Evolutionary conservation across 2,329 filamentous ascomycete species (phyloP).

Genomic region (Penicillium sp.): DNA sequence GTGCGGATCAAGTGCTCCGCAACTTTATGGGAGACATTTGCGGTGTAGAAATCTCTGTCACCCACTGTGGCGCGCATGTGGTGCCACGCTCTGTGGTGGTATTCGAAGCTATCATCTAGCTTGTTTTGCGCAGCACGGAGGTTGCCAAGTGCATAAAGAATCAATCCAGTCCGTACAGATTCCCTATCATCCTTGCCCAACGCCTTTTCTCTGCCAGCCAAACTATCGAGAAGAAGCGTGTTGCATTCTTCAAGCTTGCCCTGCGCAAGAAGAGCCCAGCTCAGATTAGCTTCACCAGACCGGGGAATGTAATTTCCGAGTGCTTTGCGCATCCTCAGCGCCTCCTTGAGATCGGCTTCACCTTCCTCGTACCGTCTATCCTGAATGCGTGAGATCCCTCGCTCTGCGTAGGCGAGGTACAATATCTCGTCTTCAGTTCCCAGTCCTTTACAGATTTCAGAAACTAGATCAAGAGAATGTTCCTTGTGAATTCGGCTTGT

Average conservation of each 20-base stretch:
- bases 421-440: too few relatives aligned
- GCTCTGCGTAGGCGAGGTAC: too few relatives aligned
- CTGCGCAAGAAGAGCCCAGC: not conserved
- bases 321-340: not conserved
- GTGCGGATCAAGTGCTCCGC: constrained; percentile 22
- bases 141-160: constrained; percentile 5
- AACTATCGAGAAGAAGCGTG: constrained; percentile 19
- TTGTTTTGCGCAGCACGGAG: not conserved
- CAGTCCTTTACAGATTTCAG: constrained; percentile 15
- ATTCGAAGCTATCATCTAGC: constrained; percentile 18
- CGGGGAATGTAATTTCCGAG: not conserved
- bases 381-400: not conserved
- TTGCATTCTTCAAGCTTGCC: constrained; percentile 15
- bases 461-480: constrained; percentile 18
- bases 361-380: not conserved
- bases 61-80: constrained; percentile 23
- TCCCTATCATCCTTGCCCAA: constrained; percentile 20
- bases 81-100: constrained; percentile 19
- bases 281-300: not conserved
- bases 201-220: constrained; percentile 19
- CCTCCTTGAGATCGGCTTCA: not conserved
- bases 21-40: constrained; percentile 20
- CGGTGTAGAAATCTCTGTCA: constrained; percentile 23
- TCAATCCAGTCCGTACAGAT: constrained; percentile 5
- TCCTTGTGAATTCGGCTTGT: constrained; percentile 20